phyloP scores from a whole-genome alignment of 179 eudicot species.

The Camellia oleifera region DNA sequence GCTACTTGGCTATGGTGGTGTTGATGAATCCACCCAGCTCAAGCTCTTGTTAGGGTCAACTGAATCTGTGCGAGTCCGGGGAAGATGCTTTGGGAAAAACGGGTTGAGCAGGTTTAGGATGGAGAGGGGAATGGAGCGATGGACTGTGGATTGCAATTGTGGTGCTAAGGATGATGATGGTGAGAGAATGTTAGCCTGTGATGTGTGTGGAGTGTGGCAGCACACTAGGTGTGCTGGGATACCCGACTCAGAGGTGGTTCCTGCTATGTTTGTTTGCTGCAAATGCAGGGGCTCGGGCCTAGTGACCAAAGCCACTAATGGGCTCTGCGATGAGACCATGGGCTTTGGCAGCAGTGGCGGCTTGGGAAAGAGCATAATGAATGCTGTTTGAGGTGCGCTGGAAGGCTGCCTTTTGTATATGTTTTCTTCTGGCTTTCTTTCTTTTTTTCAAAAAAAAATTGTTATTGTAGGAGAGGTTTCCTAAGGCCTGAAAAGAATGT shows the following conservation, averaged over 20 bases:
- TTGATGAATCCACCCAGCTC: slow-evolving; percentile 73
- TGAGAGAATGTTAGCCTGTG: slow-evolving; percentile 79
- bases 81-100: slow-evolving; percentile 53
- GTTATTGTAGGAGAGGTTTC: neutral
- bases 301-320: slow-evolving; percentile 13
- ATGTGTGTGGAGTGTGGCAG: slow-evolving; percentile 72
- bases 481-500: neutral
- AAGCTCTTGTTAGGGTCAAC: slow-evolving; percentile 56
- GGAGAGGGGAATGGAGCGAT: slow-evolving; percentile 82
- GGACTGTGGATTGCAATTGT: slow-evolving; percentile 65
- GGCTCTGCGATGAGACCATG: slow-evolving; percentile 25
- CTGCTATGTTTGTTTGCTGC: slow-evolving; percentile 60
- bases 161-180: slow-evolving; percentile 69
- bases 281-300: neutral
- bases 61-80: slow-evolving; percentile 42
- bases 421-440: neutral
- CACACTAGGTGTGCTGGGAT: slow-evolving; percentile 84
- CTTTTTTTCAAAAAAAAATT: too few species aligned
- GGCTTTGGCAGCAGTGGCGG: slow-evolving; percentile 16
- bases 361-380: slow-evolving; percentile 31
- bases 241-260: slow-evolving; percentile 56
- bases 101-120: slow-evolving; percentile 48
- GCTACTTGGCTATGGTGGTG: slow-evolving; percentile 70
- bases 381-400: slow-evolving; percentile 23
- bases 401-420: neutral